Base-by-base conservation (phyloP, 371 early-diverging fungal species). In the Mucor piriformis region DNA sequence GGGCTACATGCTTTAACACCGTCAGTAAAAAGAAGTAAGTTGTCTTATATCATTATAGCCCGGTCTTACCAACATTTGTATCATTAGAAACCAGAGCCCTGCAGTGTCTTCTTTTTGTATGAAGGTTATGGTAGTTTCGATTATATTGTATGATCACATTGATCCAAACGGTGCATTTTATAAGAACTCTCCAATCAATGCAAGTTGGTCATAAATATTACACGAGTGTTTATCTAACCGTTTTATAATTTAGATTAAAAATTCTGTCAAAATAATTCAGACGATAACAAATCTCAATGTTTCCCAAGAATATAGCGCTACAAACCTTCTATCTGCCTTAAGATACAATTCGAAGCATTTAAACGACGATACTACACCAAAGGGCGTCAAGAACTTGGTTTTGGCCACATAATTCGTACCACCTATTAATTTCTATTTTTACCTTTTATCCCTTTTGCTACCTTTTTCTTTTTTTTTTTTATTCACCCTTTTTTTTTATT, bases 121-220 rank as follows among this genome's bases (percentile, higher is more conserved):
- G 65, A 83, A 93, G 46, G 93, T 94, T 33, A 89, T 95, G 87
- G 93, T 93, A 25, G 86, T 88, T 15, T 89, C 91, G 46, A 91
- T 93, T 56, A 84, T 97, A 33, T 74, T 95, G 47, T 95, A 94
- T 61, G 97, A 97, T 77, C 92, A 93, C 71, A 85, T 95, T 46
- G 83, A 89, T 66, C 83, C 88, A 16, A 78, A 83, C 18, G 96
- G 96, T 15, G 89, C 88, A 4, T 92, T 92, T 67, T 74, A 73
- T 55, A 88, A 89, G 63, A 79, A 73, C 50, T 90, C 92, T 11
- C 83, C 87, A 27, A 88, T 94, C 64, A 92, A 94, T 73, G 88
- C 89, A 77, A 77, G 84, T 35, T 32, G 23, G 13, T 57, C 18
- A 12, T 47, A 7, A 33, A 18, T 55, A 29, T 42, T 6, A 3